Percentiles rank a stretch among this genome's conserved stretches.
Evolutionary conservation across 441 rosid genomes (phyloP).

Genomic region (Metrosideros polymorpha): DNA sequence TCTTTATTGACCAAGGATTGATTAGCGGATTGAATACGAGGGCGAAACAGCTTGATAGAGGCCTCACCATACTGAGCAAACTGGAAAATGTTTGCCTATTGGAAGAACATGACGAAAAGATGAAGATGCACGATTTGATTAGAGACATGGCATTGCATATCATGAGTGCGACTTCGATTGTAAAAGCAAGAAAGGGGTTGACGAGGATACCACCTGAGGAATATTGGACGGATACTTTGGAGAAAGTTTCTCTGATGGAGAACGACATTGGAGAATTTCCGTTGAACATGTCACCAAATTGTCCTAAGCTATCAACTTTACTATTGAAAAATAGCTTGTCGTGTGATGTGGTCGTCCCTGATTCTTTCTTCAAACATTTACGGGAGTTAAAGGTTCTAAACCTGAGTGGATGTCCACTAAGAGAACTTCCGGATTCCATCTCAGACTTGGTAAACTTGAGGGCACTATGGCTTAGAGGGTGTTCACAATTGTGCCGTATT

Average conservation of each 20-base stretch:
- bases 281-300: background rate
- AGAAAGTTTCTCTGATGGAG: accelerated
- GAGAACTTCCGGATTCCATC: background rate
- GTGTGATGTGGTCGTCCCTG: accelerated
- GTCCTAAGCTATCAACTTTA: background rate
- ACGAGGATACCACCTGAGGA: accelerated
- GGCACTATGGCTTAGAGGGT: background rate
- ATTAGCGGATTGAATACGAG: background rate
- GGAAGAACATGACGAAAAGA: background rate
- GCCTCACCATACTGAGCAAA: constrained; percentile 1
- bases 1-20: background rate
- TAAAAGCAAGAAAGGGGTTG: accelerated
- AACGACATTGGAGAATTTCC: accelerated
- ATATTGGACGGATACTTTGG: background rate
- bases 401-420: background rate
- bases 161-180: background rate
- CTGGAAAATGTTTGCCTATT: constrained; percentile 8
- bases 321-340: accelerated
- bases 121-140: constrained; percentile 18
- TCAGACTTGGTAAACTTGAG: background rate
- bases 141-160: constrained; percentile 8
- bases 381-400: background rate
- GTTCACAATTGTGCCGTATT: background rate
- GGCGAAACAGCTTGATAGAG: background rate
- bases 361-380: background rate